Evolutionary conservation across 106 monocot genomes (phyloP).

Genomic region (Hemerocallis citrina): DNA sequence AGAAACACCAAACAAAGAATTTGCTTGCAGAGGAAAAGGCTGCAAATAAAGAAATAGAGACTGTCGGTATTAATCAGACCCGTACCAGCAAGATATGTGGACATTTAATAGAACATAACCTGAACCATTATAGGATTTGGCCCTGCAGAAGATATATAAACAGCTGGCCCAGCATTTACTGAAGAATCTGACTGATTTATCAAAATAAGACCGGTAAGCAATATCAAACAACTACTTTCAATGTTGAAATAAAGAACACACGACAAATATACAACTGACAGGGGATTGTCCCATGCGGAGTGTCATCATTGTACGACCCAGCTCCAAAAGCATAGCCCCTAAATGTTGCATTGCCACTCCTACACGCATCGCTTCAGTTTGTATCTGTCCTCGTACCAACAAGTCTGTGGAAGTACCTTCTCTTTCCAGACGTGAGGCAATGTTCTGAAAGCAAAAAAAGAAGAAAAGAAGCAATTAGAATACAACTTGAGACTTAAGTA

Average conservation of each 20-base stretch:
- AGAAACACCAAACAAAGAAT: constrained; percentile 38
- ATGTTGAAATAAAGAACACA: not conserved
- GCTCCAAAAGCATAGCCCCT: constrained; percentile 86
- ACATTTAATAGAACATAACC: too few species aligned
- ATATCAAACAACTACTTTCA: not conserved
- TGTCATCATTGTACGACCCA: constrained; percentile 78
- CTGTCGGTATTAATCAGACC: too few species aligned
- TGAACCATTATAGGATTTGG: constrained; percentile 98
- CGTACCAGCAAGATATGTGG: not conserved
- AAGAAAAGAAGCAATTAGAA: too few species aligned
- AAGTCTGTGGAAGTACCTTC: constrained; percentile 48
- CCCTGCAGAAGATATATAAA: constrained; percentile 70
- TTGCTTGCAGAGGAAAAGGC: constrained; percentile 54
- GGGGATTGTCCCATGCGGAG: constrained; percentile 72
- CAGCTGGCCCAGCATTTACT: constrained; percentile 87
- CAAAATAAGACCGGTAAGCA: not conserved
- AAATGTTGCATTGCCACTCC: constrained; percentile 85
- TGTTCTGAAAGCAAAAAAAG: too few species aligned
- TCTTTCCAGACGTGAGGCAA: constrained; percentile 41
- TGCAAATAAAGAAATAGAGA: constrained; percentile 19
- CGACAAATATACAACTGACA: constrained; percentile 36
- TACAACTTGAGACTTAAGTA: too few species aligned
- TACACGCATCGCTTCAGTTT: constrained; percentile 60
- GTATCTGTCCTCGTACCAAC: constrained; percentile 43
- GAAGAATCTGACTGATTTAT: constrained; percentile 58